Base-by-base conservation (phyloP, 2,329 filamentous ascomycete species). In the Calonectria fujianensis region DNA sequence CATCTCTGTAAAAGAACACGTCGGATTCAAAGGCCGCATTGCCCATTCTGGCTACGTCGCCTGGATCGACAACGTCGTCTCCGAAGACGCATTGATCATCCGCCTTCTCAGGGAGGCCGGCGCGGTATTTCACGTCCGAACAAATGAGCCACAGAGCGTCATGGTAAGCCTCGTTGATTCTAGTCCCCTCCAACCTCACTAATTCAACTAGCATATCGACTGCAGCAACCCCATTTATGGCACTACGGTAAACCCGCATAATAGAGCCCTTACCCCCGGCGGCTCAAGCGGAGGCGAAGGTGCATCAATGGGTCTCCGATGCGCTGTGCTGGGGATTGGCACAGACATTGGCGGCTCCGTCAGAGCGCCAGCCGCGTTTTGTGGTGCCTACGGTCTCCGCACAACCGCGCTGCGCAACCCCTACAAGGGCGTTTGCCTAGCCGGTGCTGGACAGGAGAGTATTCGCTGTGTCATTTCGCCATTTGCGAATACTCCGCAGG, bases 271-370 rank as follows among this genome's bases (percentile, higher is more conserved):
- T 1, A 84, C 83, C 0, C 82, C 83, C 0, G 87, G 87, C 1
- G 87, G 87, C 1, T 86, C 86, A 0, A 87, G 85, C 3, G 87
- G 87, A 6, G 87, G 86, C 11, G 87, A 88, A 67, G 86, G 85
- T 2, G 85, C 85, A 9, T 83, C 86, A 3, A 80, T 85, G 51
- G 85, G 84, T 2, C 85, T 88, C 37, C 81, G 83, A 52, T 86
- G 86, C 39, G 85, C 85, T 6, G 82, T 83, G 1, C 74, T 88
- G 37, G 87, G 86, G 6, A 79, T 89, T 27, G 88, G 87, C 2
- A 87, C 85, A 8, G 87, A 89, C 71, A 88, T 89, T 20, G 88
- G 86, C 0, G 87, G 88, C 4, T 87, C 85, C 9, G 85, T 89
- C 32, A 83, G 87, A 10, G 82, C 83, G 5, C 87, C 87, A 0